Percentiles rank a stretch among this genome's conserved stretches.
Conservation (phyloP, 176 grass and related monocot genomes). For the Oryza longistaminata region DNA sequence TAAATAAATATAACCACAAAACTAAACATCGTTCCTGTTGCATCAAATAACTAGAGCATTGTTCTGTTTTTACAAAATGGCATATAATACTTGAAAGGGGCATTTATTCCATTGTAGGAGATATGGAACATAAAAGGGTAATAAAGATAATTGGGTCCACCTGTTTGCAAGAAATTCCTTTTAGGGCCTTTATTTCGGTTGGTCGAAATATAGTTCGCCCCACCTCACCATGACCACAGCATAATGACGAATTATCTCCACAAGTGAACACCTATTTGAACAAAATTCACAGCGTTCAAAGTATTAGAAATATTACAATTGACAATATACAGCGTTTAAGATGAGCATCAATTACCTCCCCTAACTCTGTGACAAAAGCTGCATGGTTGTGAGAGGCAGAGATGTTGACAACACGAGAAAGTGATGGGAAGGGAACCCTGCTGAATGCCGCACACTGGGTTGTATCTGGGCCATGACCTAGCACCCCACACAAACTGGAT, state of each 20-base stretch:
- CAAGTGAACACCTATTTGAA: constrained; percentile 85
- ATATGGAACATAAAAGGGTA: neutral
- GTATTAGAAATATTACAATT: neutral
- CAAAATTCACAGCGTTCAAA: neutral
- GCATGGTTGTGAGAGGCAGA: constrained; percentile 94
- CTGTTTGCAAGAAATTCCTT: constrained; percentile 84
- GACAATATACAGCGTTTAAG: constrained; percentile 3
- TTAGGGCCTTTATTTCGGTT: constrained; percentile 70
- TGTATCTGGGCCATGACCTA: constrained; percentile 96
- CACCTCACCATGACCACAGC: constrained; percentile 92
- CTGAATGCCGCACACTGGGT: constrained; percentile 85
- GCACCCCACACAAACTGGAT: constrained; percentile 95
- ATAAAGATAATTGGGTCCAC: constrained; percentile 39
- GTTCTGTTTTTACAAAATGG: neutral
- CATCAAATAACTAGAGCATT: neutral
- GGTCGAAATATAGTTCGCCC: constrained; percentile 89
- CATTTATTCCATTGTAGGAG: neutral
- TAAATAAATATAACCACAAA: neutral
- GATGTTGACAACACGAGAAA: constrained; percentile 77
- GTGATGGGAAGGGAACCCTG: constrained; percentile 78
- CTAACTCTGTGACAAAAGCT: constrained; percentile 85
- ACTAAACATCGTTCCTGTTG: neutral
- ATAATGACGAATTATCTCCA: constrained; percentile 97
- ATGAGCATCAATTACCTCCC: constrained; percentile 68
- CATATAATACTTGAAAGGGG: neutral